Base-by-base conservation (phyloP, 805 yeast species). In the Monosporozyma aerobia region DNA sequence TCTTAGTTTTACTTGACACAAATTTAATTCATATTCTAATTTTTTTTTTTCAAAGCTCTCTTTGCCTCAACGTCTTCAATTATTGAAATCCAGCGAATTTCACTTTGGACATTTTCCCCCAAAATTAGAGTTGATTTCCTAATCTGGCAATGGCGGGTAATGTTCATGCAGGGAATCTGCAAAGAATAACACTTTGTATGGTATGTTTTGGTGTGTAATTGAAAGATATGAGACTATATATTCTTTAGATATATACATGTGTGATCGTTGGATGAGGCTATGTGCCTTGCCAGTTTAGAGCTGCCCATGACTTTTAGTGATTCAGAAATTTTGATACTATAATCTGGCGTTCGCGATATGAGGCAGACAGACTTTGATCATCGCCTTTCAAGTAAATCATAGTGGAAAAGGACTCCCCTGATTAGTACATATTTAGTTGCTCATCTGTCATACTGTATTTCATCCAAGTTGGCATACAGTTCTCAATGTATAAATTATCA, bases 391-490 rank as follows among this genome's bases (percentile, higher is more conserved):
- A 32, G 35, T 11, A 9, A 7, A 32, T 32, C 14, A 39, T 39
- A 14, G 3, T n/a, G 13, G 7, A 39, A 6, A n/a, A 5, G 27
- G 5, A 9, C 19, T 43, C 45, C 9, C 14, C 8, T 43, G 7
- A 16, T 11, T 50, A 53, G 47, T 68, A 69, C 27, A 59, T 47
- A 5, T 59, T 52, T 41, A 63, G 39, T 13, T 69, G 64, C 39
- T 69, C 63, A 1, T 63, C 60, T 2, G 64, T 56, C 72, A 71
- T 70, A 48, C 70, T 76, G 50, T 67, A 70, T 50, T 72, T 69
- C 55, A 85, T 75, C 92, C 95, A 88, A 16, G 78, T 79, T 0
- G 82, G 77, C 71, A 84, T 73, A 65, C 96, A 89, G 61, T 87
- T 87, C 61, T 89, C 90, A 50, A 77, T 77, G n/a, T 73, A 63